Evolutionary conservation across 768 basidiomycete genomes (phyloP).

Genomic region (Suillus variegatus): DNA sequence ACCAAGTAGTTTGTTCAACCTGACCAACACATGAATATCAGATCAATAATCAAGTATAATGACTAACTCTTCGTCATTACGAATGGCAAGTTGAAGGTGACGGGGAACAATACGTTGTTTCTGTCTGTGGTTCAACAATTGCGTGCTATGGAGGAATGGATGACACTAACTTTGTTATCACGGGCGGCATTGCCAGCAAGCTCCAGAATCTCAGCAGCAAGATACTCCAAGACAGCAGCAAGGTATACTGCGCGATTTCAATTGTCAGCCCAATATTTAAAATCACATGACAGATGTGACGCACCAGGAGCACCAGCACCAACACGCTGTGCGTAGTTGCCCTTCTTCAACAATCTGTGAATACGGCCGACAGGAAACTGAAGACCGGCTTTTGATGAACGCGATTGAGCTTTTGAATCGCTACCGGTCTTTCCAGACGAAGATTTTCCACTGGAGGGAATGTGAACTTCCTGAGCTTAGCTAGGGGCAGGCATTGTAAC

Average conservation of each 20-base stretch:
- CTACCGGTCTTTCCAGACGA: conserved; percentile 48
- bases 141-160: neutral
- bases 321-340: conserved; percentile 72
- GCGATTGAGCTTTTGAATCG: conserved; percentile 61
- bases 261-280: conserved; percentile 2
- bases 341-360: conserved; percentile 73
- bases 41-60: neutral
- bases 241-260: conserved; percentile 59
- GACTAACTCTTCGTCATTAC: conserved; percentile 72
- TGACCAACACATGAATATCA: conserved; percentile 21
- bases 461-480: conserved; percentile 7
- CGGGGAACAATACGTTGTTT: conserved; percentile 82
- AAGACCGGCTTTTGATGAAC: conserved; percentile 64
- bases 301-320: conserved; percentile 68
- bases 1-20: conserved; percentile 57
- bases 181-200: conserved; percentile 79
- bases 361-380: conserved; percentile 86
- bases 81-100: conserved; percentile 74
- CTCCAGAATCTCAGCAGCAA: conserved; percentile 85
- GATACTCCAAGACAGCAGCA: conserved; percentile 84
- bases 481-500: conserved; percentile 16
- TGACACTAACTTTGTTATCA: conserved; percentile 56
- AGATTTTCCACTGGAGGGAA: conserved; percentile 42
- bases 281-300: conserved; percentile 15
- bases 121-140: conserved; percentile 14